phyloP scores from a whole-genome alignment of 2,329 filamentous ascomycete genomes.

The Leptographium procerum region DNA sequence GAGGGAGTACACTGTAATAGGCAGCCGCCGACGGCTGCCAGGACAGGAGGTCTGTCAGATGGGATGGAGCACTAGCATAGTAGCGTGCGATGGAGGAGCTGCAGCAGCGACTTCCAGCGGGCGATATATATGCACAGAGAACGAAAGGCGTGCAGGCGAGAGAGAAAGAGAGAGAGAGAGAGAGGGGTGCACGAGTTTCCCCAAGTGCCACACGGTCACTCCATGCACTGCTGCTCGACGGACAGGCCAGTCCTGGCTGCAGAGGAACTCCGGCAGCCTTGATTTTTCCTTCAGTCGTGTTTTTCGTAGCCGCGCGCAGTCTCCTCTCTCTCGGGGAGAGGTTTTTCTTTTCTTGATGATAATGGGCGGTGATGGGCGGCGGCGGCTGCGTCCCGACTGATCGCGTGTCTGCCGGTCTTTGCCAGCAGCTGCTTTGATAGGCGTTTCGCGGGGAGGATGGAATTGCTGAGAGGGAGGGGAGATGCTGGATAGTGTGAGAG shows the following conservation, averaged over 20 bases:
- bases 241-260: background rate
- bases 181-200: conserved; percentile 2
- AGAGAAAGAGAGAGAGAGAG: background rate
- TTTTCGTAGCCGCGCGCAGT: no score
- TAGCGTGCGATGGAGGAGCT: background rate
- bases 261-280: background rate
- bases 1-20: no score
- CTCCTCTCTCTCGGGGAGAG: no score
- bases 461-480: background rate
- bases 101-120: background rate
- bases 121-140: no score
- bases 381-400: background rate
- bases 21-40: conserved; percentile 10
- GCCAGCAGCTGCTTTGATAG: background rate
- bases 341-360: background rate
- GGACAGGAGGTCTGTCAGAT: conserved; percentile 10
- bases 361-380: background rate
- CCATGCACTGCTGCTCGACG: conserved; percentile 2
- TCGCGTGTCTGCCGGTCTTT: background rate
- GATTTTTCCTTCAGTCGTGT: no score
- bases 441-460: background rate
- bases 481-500: background rate
- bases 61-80: conserved; percentile 7
- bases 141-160: background rate
- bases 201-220: conserved; percentile 2